These are phyloP conservation scores for Colletotrichum phormii DNA, from an alignment of 2,329 filamentous ascomycete species.

Conservation along the genomic window DNA sequence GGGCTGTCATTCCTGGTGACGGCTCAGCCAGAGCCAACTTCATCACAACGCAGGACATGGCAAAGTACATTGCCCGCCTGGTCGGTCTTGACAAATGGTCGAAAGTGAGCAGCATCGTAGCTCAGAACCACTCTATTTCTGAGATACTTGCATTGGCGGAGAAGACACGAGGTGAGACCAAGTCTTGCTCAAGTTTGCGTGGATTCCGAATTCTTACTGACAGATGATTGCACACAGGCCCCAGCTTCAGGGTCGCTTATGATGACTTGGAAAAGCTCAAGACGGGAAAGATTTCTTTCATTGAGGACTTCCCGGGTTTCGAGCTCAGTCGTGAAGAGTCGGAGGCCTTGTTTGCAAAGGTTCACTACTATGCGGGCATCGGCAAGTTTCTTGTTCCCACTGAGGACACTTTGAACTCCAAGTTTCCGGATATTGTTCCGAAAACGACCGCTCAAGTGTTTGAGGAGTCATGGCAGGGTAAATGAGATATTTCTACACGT, in stretches of 20 bases:
- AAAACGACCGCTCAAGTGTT: constrained; percentile 40
- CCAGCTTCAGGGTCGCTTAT: constrained; percentile 6
- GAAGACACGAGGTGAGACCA: constrained; percentile 14
- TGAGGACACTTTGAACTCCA: constrained; percentile 41
- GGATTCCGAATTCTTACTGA: neutral
- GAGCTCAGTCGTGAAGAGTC: constrained; percentile 34
- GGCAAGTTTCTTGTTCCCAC: constrained; percentile 37
- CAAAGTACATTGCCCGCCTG: constrained; percentile 49
- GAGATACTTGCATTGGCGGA: constrained; percentile 51
- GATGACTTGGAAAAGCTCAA: constrained; percentile 39
- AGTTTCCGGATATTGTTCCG: constrained; percentile 43
- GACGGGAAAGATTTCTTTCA: constrained; percentile 41
- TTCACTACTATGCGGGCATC: constrained; percentile 39
- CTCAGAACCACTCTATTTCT: constrained; percentile 50
- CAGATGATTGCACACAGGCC: neutral
- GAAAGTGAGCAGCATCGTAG: constrained; percentile 45
- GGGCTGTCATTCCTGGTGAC: constrained; percentile 29
- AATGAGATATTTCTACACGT: neutral
- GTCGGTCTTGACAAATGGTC: constrained; percentile 54
- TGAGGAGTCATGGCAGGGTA: constrained; percentile 23
- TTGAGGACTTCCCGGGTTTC: constrained; percentile 37
- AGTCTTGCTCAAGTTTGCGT: neutral
- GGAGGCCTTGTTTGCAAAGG: constrained; percentile 38
- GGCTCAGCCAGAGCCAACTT: constrained; percentile 23
- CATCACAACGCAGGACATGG: constrained; percentile 29